phyloP scores from a whole-genome alignment of 352 stramenopile species.

The Phytophthora litchii region DNA sequence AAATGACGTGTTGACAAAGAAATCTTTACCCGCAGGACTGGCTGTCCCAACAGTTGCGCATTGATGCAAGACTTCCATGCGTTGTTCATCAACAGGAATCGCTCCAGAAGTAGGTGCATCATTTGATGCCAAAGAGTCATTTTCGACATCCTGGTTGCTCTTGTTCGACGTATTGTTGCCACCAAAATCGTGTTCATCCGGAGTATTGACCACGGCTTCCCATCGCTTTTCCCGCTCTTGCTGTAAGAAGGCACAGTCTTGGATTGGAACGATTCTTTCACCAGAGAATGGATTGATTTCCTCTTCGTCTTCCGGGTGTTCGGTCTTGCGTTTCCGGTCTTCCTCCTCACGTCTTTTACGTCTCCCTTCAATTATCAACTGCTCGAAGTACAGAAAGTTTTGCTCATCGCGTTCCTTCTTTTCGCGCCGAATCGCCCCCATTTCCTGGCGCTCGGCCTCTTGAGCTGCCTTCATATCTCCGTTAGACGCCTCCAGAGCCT shows the following conservation, averaged over 20 bases:
- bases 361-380: slow-evolving; percentile 83
- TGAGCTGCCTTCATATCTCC: slow-evolving; percentile 85
- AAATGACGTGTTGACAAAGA: slow-evolving; percentile 61
- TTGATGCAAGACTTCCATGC: slow-evolving; percentile 72
- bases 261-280: slow-evolving; percentile 66
- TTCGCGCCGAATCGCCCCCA: slow-evolving; percentile 82
- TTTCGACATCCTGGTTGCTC: slow-evolving; percentile 35
- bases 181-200: slow-evolving; percentile 15
- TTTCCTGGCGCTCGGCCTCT: slow-evolving; percentile 85
- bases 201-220: slow-evolving; percentile 61
- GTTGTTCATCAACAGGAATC: slow-evolving; percentile 57
- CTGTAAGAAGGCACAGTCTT: slow-evolving; percentile 69
- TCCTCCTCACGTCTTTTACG: slow-evolving; percentile 65
- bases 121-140: neutral
- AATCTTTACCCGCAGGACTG: slow-evolving; percentile 36
- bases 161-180: slow-evolving; percentile 3
- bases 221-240: slow-evolving; percentile 69
- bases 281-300: slow-evolving; percentile 75
- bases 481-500: slow-evolving; percentile 59
- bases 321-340: slow-evolving; percentile 29
- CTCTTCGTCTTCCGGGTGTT: slow-evolving; percentile 22
- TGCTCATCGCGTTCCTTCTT: slow-evolving; percentile 87
- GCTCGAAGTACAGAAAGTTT: slow-evolving; percentile 89
- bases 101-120: neutral
- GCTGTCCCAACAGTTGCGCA: slow-evolving; percentile 67